Evolutionary conservation across 306 rosid genomes (phyloP).

Genomic region (Betula pendula): DNA sequence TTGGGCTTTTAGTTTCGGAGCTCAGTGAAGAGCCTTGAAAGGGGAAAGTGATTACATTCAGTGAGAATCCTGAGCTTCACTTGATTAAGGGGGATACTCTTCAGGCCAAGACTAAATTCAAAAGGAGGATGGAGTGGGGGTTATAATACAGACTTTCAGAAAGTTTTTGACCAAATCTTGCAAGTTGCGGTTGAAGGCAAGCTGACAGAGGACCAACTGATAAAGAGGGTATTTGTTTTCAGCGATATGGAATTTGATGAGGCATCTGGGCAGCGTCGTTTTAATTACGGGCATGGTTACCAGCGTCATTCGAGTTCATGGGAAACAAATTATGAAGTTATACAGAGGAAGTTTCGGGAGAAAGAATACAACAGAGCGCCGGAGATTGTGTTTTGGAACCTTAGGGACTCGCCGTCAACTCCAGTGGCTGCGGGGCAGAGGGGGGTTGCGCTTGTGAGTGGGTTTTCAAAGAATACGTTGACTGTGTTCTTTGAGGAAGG

Average conservation of each 20-base stretch:
- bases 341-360: constrained; percentile 26
- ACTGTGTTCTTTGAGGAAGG: constrained; percentile 23
- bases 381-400: constrained; percentile 44
- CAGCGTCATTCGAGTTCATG: constrained; percentile 4
- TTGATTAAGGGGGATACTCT: constrained; percentile 32
- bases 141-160: constrained; percentile 25
- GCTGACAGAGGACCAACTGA: constrained; percentile 34
- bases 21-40: constrained; percentile 47
- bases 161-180: constrained; percentile 42
- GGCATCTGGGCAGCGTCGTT: constrained; percentile 17
- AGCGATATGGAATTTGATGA: constrained; percentile 50
- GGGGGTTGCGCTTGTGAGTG: constrained; percentile 42
- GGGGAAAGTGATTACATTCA: constrained; percentile 42
- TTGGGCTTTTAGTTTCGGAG: constrained; percentile 43
- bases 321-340: constrained; percentile 36
- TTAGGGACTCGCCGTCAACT: constrained; percentile 25
- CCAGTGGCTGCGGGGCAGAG: constrained; percentile 18
- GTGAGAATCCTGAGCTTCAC: constrained; percentile 29
- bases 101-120: constrained; percentile 14
- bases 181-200: constrained; percentile 33
- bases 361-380: constrained; percentile 29
- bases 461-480: constrained; percentile 37
- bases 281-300: too few species aligned
- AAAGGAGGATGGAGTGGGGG: constrained; percentile 27
- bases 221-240: constrained; percentile 37